Percentiles rank a stretch among this genome's conserved stretches.
Evolutionary conservation across 1,284 basidiomycete species (phyloP).

Genomic region (Cryptococcus deneoformans): DNA sequence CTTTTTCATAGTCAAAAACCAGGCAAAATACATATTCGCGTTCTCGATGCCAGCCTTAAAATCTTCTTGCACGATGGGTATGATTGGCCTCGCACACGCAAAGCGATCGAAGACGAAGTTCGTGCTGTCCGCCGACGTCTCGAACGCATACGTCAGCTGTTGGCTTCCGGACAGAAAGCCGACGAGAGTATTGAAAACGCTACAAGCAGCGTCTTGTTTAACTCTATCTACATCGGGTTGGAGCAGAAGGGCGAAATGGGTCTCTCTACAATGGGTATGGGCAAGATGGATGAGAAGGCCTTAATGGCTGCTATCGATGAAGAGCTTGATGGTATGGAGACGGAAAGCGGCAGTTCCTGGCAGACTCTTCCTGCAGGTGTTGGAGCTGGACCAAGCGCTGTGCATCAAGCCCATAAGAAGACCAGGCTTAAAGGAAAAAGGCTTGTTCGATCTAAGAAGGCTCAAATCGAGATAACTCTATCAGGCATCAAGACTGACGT

Average conservation of each 20-base stretch:
- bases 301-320: conserved; percentile 88
- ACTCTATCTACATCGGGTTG: conserved; percentile 87
- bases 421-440: conserved; percentile 35
- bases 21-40: conserved; percentile 50
- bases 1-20: conserved; percentile 13
- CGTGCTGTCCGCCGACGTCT: conserved; percentile 82
- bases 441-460: conserved; percentile 70
- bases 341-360: conserved; percentile 75
- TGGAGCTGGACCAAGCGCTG: conserved; percentile 48
- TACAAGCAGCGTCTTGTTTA: conserved; percentile 68
- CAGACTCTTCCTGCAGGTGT: conserved; percentile 60
- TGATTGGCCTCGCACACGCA: conserved; percentile 85
- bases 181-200: conserved; percentile 76
- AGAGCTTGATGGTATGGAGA: conserved; percentile 68
- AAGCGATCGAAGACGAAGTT: conserved; percentile 80
- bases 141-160: conserved; percentile 86
- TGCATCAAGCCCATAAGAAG: conserved; percentile 34
- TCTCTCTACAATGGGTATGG: conserved; percentile 25
- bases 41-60: conserved; percentile 62
- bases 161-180: conserved; percentile 87
- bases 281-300: conserved; percentile 68
- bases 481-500: conserved; percentile 63
- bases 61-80: conserved; percentile 86
- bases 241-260: conserved; percentile 56
- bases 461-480: conserved; percentile 83